Conservation (phyloP, 192 early-diverging fungal species). For the Diversispora epigaea region DNA sequence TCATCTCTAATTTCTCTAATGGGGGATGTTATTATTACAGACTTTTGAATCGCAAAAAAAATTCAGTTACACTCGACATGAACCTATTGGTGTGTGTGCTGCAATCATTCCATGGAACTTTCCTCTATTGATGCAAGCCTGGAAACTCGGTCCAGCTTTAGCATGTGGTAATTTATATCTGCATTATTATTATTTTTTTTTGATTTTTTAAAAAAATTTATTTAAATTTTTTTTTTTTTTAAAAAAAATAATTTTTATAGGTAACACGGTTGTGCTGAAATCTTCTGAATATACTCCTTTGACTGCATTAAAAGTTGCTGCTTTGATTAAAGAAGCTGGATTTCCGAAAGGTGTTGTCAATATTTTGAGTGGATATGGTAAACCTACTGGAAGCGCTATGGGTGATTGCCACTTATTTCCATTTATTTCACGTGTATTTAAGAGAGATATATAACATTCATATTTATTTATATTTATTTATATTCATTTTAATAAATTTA, state of each 20-base stretch:
- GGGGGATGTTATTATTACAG: neutral
- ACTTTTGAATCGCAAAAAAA: neutral
- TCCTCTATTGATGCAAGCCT: constrained; percentile 70
- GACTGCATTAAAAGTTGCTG: constrained; percentile 62
- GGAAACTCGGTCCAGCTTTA: constrained; percentile 84
- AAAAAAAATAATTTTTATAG: neutral
- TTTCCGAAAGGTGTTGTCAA: constrained; percentile 81
- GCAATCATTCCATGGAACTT: constrained; percentile 79
- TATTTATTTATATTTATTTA: too few relatives aligned
- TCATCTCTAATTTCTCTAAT: neutral
- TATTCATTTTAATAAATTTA: too few relatives aligned
- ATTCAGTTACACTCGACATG: constrained; percentile 50
- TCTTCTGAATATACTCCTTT: constrained; percentile 69
- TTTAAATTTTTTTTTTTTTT: neutral
- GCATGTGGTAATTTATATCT: constrained; percentile 19
- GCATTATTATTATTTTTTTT: neutral
- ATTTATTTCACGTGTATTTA: too few relatives aligned
- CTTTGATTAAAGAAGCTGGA: constrained; percentile 63
- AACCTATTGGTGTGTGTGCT: constrained; percentile 74
- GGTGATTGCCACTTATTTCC: constrained; percentile 33
- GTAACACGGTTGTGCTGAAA: constrained; percentile 74
- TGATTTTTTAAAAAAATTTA: neutral
- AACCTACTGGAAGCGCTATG: constrained; percentile 63
- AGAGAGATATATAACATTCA: too few relatives aligned
- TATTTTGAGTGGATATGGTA: constrained; percentile 76